Percentiles rank a stretch among this genome's conserved stretches.
Conservation (phyloP, 176 grass and related monocot genomes). For the Alopecurus myosuroides region DNA sequence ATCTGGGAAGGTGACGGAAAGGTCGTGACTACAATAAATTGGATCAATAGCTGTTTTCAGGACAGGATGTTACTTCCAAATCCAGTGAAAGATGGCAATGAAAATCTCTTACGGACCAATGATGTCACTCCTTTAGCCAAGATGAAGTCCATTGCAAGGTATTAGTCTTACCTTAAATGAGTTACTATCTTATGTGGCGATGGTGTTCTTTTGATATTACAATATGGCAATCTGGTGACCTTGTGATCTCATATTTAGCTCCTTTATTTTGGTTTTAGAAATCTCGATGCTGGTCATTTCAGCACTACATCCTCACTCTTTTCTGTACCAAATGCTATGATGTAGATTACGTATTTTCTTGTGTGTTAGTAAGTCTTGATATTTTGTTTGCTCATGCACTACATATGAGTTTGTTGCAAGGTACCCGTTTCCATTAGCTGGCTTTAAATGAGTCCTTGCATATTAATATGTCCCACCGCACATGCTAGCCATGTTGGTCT, state of each 20-base stretch:
- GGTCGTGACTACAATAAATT: too few species aligned
- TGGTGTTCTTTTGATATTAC: neutral
- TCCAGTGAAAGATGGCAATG: too few species aligned
- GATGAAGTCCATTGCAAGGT: too few species aligned
- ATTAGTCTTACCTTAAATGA: too few species aligned
- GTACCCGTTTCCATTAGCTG: neutral
- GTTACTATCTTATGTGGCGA: neutral
- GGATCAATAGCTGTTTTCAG: too few species aligned
- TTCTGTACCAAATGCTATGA: neutral
- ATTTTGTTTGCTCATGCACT: neutral
- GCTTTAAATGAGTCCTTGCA: slow-evolving; percentile 9
- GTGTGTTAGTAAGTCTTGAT: neutral
- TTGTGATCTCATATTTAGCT: slow-evolving; percentile 6
- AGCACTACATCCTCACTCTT: neutral
- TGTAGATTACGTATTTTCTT: neutral
- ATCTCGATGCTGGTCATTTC: neutral
- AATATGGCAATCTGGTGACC: neutral
- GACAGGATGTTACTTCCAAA: too few species aligned
- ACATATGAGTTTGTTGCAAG: neutral
- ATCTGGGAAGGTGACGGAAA: too few species aligned
- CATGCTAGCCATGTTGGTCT: slow-evolving; percentile 26
- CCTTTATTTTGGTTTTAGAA: neutral
- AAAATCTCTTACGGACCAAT: too few species aligned
- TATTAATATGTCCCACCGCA: slow-evolving; percentile 18
- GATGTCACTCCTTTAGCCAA: too few species aligned